Base-by-base conservation (phyloP, 495 filamentous ascomycete species). In the Trichoderma parareesei region DNA sequence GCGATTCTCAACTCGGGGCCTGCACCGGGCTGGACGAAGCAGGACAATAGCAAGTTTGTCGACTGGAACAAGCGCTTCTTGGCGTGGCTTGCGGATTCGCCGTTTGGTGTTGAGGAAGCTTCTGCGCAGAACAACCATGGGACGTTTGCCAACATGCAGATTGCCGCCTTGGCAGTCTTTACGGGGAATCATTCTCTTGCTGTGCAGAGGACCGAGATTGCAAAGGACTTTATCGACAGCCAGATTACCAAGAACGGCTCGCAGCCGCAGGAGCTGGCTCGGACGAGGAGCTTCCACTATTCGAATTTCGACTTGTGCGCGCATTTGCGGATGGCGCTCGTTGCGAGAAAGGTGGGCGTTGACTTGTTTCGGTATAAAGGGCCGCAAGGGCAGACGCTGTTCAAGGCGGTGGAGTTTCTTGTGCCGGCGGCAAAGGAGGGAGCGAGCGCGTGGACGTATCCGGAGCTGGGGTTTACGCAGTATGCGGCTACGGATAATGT, bases 401-500 rank as follows among this genome's bases (percentile, higher is more conserved):
- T 49, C n/a, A 20, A 20, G n/a, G 46, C 46, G n/a, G 46, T 49
- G 16, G 46, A 49, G n/a, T 49, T 49, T 20, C 7, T 49, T 16
- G 20, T 49, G 5, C 46, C 46, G 2, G 46, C 46, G 46, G 46
- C 46, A 18, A 18, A 16, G n/a, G 46, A 16, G 2, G 46, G 46
- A 20, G 46, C 14, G 7, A 9, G n/a, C 0, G 1, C 18, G 46
- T 49, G 46, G 46, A 5, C 3, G 18, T 49, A 49, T 20, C 46
- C 46, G 46, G 46, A 49, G 46, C n/a, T 49, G 46, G 1, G 4
- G 4, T 49, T 49, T 49, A 49, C 46, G 46, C 46, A 49, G 46
- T 49, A 49, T 49, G 46, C 46, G 46, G 46, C 46, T 16, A 49
- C 46, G 46, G 46, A 49, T 49, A 49, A 49, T 20, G 46, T 49